Conservation (phyloP, 768 basidiomycete genomes). For the Boletus sensibilis region DNA sequence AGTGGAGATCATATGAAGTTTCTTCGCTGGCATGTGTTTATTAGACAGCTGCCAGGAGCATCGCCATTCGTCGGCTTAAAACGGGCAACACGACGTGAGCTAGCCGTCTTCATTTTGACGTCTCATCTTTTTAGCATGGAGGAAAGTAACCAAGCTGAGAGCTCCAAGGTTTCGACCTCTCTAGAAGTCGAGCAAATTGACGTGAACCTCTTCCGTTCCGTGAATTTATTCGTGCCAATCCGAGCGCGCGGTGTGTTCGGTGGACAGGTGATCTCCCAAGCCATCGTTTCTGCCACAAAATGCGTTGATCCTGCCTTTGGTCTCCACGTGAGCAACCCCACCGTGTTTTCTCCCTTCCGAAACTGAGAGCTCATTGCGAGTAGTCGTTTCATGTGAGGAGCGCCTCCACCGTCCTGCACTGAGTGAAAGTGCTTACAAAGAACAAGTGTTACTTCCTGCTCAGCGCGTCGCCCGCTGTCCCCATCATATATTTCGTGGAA, state of each 20-base stretch:
- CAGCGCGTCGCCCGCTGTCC: constrained; percentile 67
- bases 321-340: constrained; percentile 59
- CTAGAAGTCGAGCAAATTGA: constrained; percentile 81
- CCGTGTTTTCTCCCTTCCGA: not conserved
- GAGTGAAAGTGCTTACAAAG: constrained; percentile 5
- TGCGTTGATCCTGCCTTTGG: constrained; percentile 63
- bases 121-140: constrained; percentile 28
- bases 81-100: not conserved
- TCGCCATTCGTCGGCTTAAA: too few relatives aligned
- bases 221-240: constrained; percentile 62
- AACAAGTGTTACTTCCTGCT: constrained; percentile 78
- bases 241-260: constrained; percentile 77
- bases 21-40: not conserved
- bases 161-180: constrained; percentile 66
- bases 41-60: not conserved
- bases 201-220: constrained; percentile 74
- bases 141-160: constrained; percentile 52
- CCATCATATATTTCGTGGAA: constrained; percentile 79
- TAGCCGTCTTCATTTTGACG: not conserved
- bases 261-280: constrained; percentile 89
- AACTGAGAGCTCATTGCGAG: not conserved
- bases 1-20: constrained; percentile 70
- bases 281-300: constrained; percentile 76
- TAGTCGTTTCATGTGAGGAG: constrained; percentile 70
- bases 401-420: not conserved